Evolutionary conservation across 2,329 filamentous ascomycete genomes (phyloP).

Genomic region (Septoria petroselini): DNA sequence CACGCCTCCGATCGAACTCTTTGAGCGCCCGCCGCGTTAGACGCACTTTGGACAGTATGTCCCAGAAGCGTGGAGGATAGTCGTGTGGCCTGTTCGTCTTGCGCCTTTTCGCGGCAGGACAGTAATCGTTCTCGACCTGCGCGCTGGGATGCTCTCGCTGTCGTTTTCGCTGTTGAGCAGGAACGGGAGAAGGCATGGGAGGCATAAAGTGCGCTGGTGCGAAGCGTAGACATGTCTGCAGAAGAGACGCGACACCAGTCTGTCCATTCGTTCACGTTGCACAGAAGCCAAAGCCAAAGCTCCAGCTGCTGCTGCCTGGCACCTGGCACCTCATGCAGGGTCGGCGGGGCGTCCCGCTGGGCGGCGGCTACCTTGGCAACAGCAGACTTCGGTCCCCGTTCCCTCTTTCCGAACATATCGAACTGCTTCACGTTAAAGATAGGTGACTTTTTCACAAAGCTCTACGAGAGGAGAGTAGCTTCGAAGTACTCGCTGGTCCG

Average conservation of each 20-base stretch:
- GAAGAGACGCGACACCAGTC: constrained; percentile 1
- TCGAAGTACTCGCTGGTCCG: constrained; percentile 1
- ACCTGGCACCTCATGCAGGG: too few relatives aligned
- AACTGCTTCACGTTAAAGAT: constrained; percentile 2
- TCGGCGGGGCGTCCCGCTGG: too few relatives aligned
- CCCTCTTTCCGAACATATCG: background rate
- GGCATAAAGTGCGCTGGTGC: constrained; percentile 1
- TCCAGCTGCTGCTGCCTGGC: background rate
- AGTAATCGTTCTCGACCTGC: background rate
- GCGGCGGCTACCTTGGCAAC: background rate
- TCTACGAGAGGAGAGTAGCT: background rate
- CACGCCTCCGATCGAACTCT: constrained; percentile 4
- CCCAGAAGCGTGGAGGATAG: constrained; percentile 8
- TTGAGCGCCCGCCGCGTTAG: background rate
- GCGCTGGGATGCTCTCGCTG: background rate
- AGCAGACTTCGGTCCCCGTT: background rate
- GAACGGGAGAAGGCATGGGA: constrained; percentile 1
- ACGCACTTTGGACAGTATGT: constrained; percentile 1
- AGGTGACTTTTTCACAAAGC: constrained; percentile 1
- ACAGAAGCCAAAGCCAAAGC: background rate
- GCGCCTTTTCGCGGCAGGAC: background rate
- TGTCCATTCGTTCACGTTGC: constrained; percentile 3
- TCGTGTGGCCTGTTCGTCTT: background rate
- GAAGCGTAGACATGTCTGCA: constrained; percentile 1
- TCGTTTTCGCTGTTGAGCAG: constrained; percentile 1